Conservation (phyloP, 768 basidiomycete genomes). For the Lactifluus pinguis region DNA sequence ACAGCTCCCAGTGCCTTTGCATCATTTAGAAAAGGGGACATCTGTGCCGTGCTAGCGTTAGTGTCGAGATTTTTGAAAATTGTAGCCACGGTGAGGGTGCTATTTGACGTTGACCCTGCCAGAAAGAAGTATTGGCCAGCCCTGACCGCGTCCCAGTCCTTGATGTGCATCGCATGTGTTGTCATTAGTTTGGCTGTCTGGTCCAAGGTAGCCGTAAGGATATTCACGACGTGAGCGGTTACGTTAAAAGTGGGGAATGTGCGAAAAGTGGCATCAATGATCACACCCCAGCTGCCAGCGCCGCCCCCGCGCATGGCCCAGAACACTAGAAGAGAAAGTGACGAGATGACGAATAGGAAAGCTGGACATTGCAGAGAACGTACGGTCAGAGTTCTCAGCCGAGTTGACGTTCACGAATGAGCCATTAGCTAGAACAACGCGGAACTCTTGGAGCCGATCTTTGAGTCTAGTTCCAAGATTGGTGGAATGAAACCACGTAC, state of each 20-base stretch:
- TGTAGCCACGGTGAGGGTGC: slow-evolving; percentile 12
- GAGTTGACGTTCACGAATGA: not conserved
- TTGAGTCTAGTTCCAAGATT: not conserved
- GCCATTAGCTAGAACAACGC: slow-evolving; percentile 7
- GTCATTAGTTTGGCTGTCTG: slow-evolving; percentile 32
- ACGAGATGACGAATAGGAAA: not conserved
- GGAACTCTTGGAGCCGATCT: not conserved
- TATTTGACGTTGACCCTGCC: slow-evolving; percentile 8
- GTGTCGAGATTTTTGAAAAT: slow-evolving; percentile 20
- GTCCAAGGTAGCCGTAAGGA: slow-evolving; percentile 27
- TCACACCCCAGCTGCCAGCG: slow-evolving; percentile 31
- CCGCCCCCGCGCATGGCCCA: slow-evolving; percentile 20
- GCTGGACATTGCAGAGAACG: not conserved
- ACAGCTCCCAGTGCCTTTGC: slow-evolving; percentile 17
- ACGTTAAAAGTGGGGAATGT: slow-evolving; percentile 29
- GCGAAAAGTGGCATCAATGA: slow-evolving; percentile 29
- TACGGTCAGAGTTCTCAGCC: slow-evolving; percentile 7
- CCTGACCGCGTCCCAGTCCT: not conserved
- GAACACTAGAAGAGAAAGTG: slow-evolving; percentile 15
- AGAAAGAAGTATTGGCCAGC: slow-evolving; percentile 25
- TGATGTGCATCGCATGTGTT: slow-evolving; percentile 15
- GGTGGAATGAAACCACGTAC: slow-evolving; percentile 1
- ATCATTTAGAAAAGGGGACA: slow-evolving; percentile 9
- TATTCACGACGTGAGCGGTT: slow-evolving; percentile 22
- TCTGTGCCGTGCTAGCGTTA: slow-evolving; percentile 12